These are phyloP conservation scores for Cutaneotrichosporon sp. DNA, from an alignment of 1,284 basidiomycete genomes.

Conservation along the genomic window DNA sequence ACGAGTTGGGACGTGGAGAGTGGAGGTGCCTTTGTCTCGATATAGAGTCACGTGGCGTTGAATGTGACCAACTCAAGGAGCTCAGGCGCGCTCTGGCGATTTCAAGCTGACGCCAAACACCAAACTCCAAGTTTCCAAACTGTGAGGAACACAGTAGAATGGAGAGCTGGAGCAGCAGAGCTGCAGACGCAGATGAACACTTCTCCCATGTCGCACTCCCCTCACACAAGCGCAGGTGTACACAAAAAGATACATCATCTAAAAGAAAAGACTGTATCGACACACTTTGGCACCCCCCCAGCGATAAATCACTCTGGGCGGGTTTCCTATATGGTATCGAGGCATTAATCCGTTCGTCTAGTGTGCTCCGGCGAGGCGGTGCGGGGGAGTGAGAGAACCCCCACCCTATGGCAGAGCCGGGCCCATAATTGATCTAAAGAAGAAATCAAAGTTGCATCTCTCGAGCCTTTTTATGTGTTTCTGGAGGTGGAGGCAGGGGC, in stretches of 20 bases:
- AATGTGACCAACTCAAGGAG: too few species aligned
- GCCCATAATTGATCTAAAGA: constrained; percentile 42
- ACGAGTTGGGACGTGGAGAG: background rate
- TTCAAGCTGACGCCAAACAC: background rate
- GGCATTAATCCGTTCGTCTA: constrained; percentile 54
- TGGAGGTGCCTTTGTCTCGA: background rate
- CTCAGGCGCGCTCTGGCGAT: background rate
- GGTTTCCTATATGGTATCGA: constrained; percentile 51
- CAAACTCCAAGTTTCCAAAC: background rate
- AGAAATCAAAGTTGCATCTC: constrained; percentile 10
- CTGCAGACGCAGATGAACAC: background rate
- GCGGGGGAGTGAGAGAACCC: constrained; percentile 11
- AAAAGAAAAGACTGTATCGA: constrained; percentile 40
- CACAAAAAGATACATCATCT: background rate
- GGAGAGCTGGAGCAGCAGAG: background rate
- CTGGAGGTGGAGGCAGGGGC: background rate
- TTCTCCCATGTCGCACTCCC: background rate
- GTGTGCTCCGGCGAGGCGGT: constrained; percentile 31
- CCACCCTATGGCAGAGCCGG: constrained; percentile 34
- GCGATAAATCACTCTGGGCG: constrained; percentile 20
- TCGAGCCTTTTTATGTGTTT: constrained; percentile 7
- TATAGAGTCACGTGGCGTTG: background rate
- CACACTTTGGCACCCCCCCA: constrained; percentile 39
- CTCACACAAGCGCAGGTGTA: background rate
- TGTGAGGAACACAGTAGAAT: background rate